Evolutionary conservation across 164 flowering plant genomes (phyloP).

Genomic region (Vitis rupestris): DNA sequence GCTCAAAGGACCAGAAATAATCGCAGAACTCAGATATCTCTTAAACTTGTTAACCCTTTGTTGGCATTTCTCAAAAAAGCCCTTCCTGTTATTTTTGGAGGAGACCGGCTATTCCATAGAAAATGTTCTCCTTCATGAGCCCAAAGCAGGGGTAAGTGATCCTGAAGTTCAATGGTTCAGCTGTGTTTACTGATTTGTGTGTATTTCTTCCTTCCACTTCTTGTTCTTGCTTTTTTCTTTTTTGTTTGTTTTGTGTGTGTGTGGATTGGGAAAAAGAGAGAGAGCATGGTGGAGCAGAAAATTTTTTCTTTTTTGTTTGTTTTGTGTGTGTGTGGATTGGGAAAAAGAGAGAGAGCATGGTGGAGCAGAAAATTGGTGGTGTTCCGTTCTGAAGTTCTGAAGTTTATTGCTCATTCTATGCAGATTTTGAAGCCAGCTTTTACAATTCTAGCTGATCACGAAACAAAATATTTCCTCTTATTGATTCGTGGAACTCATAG

Average conservation of each 20-base stretch:
- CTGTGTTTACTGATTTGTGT: not conserved
- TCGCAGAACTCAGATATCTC: constrained; percentile 67
- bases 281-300: not conserved
- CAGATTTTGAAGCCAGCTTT: constrained; percentile 99
- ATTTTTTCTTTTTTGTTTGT: not conserved
- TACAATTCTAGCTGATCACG: constrained; percentile 72
- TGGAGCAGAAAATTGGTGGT: not conserved
- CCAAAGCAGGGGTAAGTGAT: constrained; percentile 91
- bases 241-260: not conserved
- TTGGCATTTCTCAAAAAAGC: constrained; percentile 97
- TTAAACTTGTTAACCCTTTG: constrained; percentile 78
- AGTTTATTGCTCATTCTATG: constrained; percentile 10
- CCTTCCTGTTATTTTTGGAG: constrained; percentile 77
- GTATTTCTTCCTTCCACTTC: not conserved
- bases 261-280: not conserved
- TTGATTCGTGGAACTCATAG: constrained; percentile 98
- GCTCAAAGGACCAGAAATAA: constrained; percentile 70
- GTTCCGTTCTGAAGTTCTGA: not conserved
- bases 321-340: not conserved
- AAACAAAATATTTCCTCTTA: constrained; percentile 56
- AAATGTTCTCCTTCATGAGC: constrained; percentile 89
- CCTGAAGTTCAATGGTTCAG: constrained; percentile 1
- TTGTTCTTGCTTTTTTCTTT: not conserved
- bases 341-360: not conserved
- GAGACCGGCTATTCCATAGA: constrained; percentile 82